These are phyloP conservation scores for Saccharomycopsis phalli DNA, from an alignment of 1,139 yeast species.

Conservation along the genomic window DNA sequence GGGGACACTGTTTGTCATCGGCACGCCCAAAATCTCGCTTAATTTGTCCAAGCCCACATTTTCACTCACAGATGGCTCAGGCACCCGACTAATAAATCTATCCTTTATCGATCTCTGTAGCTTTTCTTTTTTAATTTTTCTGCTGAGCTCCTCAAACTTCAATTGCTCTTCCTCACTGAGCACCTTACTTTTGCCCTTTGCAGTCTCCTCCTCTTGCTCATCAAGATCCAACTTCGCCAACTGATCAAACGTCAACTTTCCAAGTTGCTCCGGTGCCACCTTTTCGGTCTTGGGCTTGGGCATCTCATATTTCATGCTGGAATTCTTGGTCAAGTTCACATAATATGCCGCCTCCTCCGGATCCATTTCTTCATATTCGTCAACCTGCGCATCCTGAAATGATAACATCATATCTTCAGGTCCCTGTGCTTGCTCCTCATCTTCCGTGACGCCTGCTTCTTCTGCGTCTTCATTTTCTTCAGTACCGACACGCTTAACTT, in stretches of 20 bases:
- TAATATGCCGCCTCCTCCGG: constrained; percentile 12
- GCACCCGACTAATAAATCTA: constrained; percentile 4
- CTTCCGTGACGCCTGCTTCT: neutral
- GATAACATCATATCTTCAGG: neutral
- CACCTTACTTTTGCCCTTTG: neutral
- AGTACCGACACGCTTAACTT: constrained; percentile 1
- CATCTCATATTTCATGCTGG: constrained; percentile 24
- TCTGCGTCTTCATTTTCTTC: constrained; percentile 2
- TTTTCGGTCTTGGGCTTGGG: constrained; percentile 24
- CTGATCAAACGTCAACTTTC: constrained; percentile 53
- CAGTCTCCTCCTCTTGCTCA: neutral
- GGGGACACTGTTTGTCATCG: neutral
- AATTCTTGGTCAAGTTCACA: constrained; percentile 20
- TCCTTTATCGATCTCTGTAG: constrained; percentile 11
- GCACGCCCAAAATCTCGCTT: constrained; percentile 6
- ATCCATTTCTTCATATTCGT: neutral
- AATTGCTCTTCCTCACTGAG: constrained; percentile 9
- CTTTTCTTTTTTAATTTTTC: constrained; percentile 16
- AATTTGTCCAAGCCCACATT: constrained; percentile 2
- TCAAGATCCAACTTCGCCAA: constrained; percentile 26
- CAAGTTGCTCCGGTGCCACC: constrained; percentile 29
- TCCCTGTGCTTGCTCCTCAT: neutral
- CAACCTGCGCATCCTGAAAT: constrained; percentile 1
- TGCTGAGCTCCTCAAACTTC: constrained; percentile 11
- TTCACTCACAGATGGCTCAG: neutral